phyloP scores from a whole-genome alignment of 257 asterid genomes.

The Petunia secreta region DNA sequence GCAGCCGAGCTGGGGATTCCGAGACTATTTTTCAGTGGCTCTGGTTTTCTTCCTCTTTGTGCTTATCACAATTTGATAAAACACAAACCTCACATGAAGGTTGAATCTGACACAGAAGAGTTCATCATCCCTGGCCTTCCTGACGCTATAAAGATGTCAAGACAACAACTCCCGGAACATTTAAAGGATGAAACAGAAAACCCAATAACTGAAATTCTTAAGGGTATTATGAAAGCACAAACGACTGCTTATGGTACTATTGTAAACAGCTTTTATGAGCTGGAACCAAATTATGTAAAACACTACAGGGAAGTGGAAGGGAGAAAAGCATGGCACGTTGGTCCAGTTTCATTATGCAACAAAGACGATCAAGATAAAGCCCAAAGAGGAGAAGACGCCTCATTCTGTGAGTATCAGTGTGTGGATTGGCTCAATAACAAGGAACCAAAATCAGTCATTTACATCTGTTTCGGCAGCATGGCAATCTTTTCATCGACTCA shows the following conservation, averaged over 20 bases:
- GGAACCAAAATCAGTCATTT: constrained; percentile 40
- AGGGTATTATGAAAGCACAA: constrained; percentile 31
- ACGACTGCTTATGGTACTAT: constrained; percentile 43
- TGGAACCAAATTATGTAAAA: constrained; percentile 39
- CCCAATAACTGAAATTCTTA: neutral
- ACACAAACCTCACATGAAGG: constrained; percentile 37
- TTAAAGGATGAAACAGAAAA: neutral
- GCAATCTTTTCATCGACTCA: constrained; percentile 35
- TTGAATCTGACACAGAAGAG: constrained; percentile 36
- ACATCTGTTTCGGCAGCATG: constrained; percentile 46
- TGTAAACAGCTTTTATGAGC: constrained; percentile 50
- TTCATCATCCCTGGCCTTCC: constrained; percentile 46
- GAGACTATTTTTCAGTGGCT: neutral
- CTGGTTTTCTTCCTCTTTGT: neutral
- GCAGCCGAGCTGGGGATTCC: neutral
- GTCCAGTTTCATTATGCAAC: constrained; percentile 40
- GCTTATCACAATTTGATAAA: neutral
- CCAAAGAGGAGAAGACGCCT: constrained; percentile 21
- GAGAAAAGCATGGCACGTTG: constrained; percentile 32
- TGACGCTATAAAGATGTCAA: constrained; percentile 32
- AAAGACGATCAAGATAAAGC: constrained; percentile 27
- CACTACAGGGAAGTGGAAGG: constrained; percentile 33
- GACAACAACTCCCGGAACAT: constrained; percentile 33
- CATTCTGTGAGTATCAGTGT: constrained; percentile 25
- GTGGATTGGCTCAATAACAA: constrained; percentile 47